Evolutionary conservation across 1,284 basidiomycete species (phyloP), one percentile per base, ranked within the genome.

Genomic region (Porodaedalea pini): DNA sequence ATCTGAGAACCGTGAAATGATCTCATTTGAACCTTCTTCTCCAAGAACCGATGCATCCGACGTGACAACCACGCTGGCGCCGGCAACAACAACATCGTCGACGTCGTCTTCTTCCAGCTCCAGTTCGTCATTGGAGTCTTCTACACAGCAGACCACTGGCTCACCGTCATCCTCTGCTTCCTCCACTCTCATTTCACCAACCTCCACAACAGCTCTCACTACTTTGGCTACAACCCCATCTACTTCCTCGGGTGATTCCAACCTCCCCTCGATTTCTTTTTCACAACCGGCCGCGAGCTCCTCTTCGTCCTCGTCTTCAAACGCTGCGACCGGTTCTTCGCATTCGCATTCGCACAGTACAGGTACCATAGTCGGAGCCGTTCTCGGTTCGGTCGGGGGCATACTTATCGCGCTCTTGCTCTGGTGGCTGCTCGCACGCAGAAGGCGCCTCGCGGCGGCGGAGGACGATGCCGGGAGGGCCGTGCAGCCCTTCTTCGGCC

Each of bases 401-500:
- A 3, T 53, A 15, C 7, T 19, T 17, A 15, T 52, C 23, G 6
- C 47, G 2, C 4, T 39, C 3, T 21, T 52, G 8, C 23, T 47
- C 6, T 47, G 40, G 51, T 53, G 40, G 29, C 23, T 45, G 10
- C 19, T 10, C 27, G 29, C 27, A 15, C 27, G 19, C 8, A 31
- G 41, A 43, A 2, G n/a, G 17, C 36, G 29, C 32, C 36, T 8
- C 3, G n/a, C 29, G 2, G 31, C 7, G 7, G 56, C 15, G 13
- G 56, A 45, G 27, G 31, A 53, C 19, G 50, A 53, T 15, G 50
- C 56, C n/a, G 56, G 32, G 17, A 44, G 39, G n/a, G 51, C 41
- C 17, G 32, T 58, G 25, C 36, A 47, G 25, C 56, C 56, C 19
- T 58, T 58, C 37, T 43, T 58, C 50, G n/a, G n/a, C n/a, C n/a